These are phyloP conservation scores for Paragyromitra xinjiangensis DNA, from an alignment of 495 filamentous ascomycete species.

Conservation along the genomic window DNA sequence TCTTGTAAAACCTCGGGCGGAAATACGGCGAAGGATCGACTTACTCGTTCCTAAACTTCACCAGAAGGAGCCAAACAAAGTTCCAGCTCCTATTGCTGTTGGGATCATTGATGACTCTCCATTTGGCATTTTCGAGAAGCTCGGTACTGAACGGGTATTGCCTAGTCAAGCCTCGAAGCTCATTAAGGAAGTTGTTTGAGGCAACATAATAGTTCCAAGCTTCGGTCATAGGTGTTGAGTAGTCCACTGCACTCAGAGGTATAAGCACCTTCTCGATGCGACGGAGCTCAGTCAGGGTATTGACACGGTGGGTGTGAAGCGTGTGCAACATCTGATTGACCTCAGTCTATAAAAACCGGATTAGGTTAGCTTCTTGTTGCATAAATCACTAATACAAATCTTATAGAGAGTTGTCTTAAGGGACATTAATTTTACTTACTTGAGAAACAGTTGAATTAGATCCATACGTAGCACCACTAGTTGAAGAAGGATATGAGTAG, in stretches of 20 bases:
- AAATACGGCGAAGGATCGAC: constrained; percentile 54
- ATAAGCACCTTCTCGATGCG: constrained; percentile 75
- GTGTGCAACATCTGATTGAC: constrained; percentile 64
- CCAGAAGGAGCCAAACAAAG: constrained; percentile 76
- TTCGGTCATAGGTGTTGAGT: constrained; percentile 72
- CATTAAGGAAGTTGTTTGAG: constrained; percentile 75
- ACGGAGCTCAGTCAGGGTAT: constrained; percentile 77
- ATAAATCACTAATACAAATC: neutral
- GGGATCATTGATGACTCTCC: constrained; percentile 70
- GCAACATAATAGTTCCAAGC: constrained; percentile 80
- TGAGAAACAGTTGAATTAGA: constrained; percentile 36
- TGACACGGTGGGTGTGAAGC: constrained; percentile 71
- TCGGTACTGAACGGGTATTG: constrained; percentile 78
- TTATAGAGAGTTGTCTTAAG: neutral
- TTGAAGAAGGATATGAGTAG: constrained; percentile 41
- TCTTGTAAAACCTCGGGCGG: neutral
- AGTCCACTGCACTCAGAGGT: constrained; percentile 64
- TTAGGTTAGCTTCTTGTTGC: constrained; percentile 17
- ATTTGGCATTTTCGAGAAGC: constrained; percentile 73
- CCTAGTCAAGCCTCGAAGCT: constrained; percentile 72
- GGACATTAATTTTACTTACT: constrained; percentile 19
- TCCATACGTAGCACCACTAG: constrained; percentile 15
- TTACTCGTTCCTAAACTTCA: constrained; percentile 72
- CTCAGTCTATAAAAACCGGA: constrained; percentile 59
- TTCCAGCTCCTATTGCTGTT: constrained; percentile 77